Evolutionary conservation across 768 basidiomycete genomes (phyloP).

Genomic region (Clathrus columnatus): DNA sequence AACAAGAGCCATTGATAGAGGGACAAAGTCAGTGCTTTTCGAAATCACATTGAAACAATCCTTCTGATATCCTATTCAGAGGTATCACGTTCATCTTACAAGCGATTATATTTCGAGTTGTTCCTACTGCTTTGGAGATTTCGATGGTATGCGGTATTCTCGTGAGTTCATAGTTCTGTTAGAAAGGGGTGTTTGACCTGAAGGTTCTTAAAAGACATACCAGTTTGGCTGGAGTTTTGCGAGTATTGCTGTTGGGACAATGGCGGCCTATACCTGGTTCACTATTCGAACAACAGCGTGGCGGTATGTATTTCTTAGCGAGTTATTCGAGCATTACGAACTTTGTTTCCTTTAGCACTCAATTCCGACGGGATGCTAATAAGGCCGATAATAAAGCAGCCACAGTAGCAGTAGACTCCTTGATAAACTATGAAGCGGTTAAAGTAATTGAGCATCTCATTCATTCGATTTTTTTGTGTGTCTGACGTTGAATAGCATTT

Average conservation of each 20-base stretch:
- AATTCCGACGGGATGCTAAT: slow-evolving; percentile 91
- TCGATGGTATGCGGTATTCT: slow-evolving; percentile 95
- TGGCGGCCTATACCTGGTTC: slow-evolving; percentile 94
- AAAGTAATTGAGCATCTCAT: slow-evolving; percentile 50
- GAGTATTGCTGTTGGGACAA: slow-evolving; percentile 73
- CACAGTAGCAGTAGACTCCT: slow-evolving; percentile 83
- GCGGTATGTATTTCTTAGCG: slow-evolving; percentile 45
- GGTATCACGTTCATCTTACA: slow-evolving; percentile 94
- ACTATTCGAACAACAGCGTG: slow-evolving; percentile 94
- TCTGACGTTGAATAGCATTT: slow-evolving; percentile 56
- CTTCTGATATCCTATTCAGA: slow-evolving; percentile 31
- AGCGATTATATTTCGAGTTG: slow-evolving; percentile 89
- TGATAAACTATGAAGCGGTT: slow-evolving; percentile 98
- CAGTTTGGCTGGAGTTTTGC: slow-evolving; percentile 99
- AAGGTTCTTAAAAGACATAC: slow-evolving; percentile 54
- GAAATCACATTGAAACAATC: not conserved
- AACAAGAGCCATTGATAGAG: slow-evolving; percentile 92
- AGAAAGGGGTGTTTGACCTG: not conserved
- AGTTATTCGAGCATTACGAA: not conserved
- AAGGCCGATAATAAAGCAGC: slow-evolving; percentile 96
- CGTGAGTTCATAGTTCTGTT: slow-evolving; percentile 37
- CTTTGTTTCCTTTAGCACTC: slow-evolving; percentile 46
- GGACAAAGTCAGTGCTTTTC: slow-evolving; percentile 68
- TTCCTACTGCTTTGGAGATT: slow-evolving; percentile 93
- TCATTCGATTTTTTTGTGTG: not conserved